Percentiles rank a stretch among this genome's conserved stretches.
These are phyloP conservation scores for Lepidium africanum DNA, from an alignment of 345 rosid genomes.

Conservation along the genomic window DNA sequence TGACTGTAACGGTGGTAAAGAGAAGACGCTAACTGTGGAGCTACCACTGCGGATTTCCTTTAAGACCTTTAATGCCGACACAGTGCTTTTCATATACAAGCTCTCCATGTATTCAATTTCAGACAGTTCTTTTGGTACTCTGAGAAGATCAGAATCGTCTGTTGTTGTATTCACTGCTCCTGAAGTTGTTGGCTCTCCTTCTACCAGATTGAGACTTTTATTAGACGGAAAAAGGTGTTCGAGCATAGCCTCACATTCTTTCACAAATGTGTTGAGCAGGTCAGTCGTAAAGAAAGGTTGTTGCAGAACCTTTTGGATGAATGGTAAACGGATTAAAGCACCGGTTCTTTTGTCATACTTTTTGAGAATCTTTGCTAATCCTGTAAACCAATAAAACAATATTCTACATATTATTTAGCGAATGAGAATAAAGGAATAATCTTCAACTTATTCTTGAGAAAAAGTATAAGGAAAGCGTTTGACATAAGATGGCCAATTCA, in stretches of 20 bases:
- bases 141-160: constrained; percentile 13
- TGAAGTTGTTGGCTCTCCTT: constrained; percentile 35
- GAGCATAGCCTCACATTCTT: constrained; percentile 64
- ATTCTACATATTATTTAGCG: background rate
- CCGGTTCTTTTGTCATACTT: constrained; percentile 84
- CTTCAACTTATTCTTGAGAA: background rate
- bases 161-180: constrained; percentile 21
- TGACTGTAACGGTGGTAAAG: constrained; percentile 61
- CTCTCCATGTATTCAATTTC: constrained; percentile 55
- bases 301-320: constrained; percentile 61
- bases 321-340: constrained; percentile 59
- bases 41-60: constrained; percentile 75
- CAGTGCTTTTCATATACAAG: constrained; percentile 54
- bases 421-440: constrained; percentile 18
- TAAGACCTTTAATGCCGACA: constrained; percentile 57
- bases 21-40: constrained; percentile 66
- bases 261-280: constrained; percentile 61
- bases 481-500: constrained; percentile 4
- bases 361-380: constrained; percentile 73
- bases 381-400: constrained; percentile 31
- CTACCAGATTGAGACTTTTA: constrained; percentile 23
- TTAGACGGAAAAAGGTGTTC: constrained; percentile 36
- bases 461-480: background rate
- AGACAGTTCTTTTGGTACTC: constrained; percentile 41
- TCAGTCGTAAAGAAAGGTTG: constrained; percentile 79